Conservation (phyloP, 495 filamentous ascomycete genomes). For the Trichodelitschia bisporula region DNA sequence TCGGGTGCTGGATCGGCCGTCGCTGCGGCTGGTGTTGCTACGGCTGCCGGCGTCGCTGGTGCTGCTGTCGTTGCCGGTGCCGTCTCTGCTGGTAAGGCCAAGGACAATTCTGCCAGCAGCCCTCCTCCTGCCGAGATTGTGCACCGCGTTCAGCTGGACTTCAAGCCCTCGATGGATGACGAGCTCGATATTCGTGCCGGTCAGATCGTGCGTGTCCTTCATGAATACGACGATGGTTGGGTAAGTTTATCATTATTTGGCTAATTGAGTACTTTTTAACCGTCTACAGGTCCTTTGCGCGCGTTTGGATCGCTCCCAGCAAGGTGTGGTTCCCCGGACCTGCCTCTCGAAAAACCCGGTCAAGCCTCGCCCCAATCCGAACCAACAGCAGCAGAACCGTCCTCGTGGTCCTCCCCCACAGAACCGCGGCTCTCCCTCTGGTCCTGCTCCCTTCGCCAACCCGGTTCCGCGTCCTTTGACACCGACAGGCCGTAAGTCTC, state of each 20-base stretch:
- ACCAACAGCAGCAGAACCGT: constrained; percentile 21
- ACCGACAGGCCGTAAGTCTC: constrained; percentile 5
- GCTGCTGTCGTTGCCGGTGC: constrained; percentile 5
- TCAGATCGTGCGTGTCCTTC: constrained; percentile 62
- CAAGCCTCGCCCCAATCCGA: constrained; percentile 60
- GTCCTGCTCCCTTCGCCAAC: constrained; percentile 1
- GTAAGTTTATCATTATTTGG: constrained; percentile 24
- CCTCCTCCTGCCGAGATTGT: constrained; percentile 17
- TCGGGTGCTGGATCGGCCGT: constrained; percentile 19
- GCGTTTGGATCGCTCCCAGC: constrained; percentile 66
- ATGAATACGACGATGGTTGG: constrained; percentile 99
- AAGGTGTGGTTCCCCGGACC: constrained; percentile 81
- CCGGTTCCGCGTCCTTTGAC: constrained; percentile 1
- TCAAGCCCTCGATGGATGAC: constrained; percentile 77
- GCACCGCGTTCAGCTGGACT: constrained; percentile 87
- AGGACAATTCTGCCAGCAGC: too few species aligned
- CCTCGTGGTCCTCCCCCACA: constrained; percentile 22
- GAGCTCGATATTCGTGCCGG: constrained; percentile 62
- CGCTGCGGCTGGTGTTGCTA: constrained; percentile 4
- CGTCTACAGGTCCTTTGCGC: constrained; percentile 54
- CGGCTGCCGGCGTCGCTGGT: constrained; percentile 6
- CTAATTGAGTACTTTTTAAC: constrained; percentile 16
- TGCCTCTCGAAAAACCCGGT: constrained; percentile 82
- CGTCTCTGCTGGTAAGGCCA: constrained; percentile 4
- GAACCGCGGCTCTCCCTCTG: constrained; percentile 11